Conservation (phyloP, 306 rosid genomes). For the Lagenaria siceraria region DNA sequence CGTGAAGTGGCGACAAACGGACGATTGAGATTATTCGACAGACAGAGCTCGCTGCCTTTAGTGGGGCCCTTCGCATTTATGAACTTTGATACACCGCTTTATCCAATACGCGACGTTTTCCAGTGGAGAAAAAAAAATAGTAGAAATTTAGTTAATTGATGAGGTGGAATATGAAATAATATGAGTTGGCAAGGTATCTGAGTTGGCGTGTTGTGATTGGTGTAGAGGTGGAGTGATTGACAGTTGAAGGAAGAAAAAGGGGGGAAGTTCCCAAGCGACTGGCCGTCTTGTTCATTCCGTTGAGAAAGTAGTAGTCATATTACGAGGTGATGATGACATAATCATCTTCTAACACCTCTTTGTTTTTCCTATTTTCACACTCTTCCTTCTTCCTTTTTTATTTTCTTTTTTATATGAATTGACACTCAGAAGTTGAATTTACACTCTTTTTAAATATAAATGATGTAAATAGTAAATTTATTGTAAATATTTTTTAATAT, state of each 20-base stretch:
- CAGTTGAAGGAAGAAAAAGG: neutral
- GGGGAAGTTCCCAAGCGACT: too few species aligned
- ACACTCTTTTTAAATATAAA: too few species aligned
- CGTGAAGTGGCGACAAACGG: neutral
- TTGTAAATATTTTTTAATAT: too few species aligned
- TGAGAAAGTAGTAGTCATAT: neutral
- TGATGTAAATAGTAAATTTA: too few species aligned
- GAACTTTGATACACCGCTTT: neutral
- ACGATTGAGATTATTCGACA: conserved; percentile 1
- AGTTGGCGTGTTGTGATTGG: neutral
- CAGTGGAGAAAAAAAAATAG: neutral
- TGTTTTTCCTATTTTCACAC: neutral
- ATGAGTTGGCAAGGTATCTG: neutral
- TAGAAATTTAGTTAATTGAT: neutral
- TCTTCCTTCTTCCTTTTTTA: neutral
- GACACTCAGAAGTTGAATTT: too few species aligned
- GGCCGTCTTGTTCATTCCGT: conserved; percentile 9
- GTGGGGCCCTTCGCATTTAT: neutral
- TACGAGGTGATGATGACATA: conserved; percentile 2
- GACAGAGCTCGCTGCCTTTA: neutral
- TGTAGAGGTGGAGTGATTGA: neutral
- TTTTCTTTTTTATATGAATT: too few species aligned
- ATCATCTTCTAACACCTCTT: neutral
- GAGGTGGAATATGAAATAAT: neutral
- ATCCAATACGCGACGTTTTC: neutral